phyloP scores from a whole-genome alignment of 768 basidiomycete species.

The Tulasnella sp. region DNA sequence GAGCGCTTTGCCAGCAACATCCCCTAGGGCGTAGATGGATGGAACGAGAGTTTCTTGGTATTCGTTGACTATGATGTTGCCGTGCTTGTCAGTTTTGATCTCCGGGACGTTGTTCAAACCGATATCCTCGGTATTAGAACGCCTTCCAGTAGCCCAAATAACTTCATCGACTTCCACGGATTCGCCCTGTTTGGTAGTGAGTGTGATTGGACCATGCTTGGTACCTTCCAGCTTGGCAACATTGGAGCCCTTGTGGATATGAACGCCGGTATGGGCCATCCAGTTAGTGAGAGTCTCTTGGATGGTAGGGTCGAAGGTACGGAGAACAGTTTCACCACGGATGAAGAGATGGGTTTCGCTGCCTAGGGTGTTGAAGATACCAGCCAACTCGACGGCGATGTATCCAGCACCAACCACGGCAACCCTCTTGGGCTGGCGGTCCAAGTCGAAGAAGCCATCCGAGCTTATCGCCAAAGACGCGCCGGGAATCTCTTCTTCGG shows the following conservation, averaged over 20 bases:
- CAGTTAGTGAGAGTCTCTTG: conserved; percentile 76
- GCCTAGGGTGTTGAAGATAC: conserved; percentile 82
- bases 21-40: conserved; percentile 73
- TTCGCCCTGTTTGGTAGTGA: conserved; percentile 65
- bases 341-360: conserved; percentile 88
- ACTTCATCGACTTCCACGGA: conserved; percentile 74
- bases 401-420: conserved; percentile 95
- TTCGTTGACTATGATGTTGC: conserved; percentile 83
- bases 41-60: conserved; percentile 71
- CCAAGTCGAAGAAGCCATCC: conserved; percentile 92
- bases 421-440: conserved; percentile 82
- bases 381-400: conserved; percentile 94
- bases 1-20: conserved; percentile 83
- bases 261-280: conserved; percentile 91
- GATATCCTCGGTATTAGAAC: conserved; percentile 62
- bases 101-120: conserved; percentile 60
- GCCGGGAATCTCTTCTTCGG: conserved; percentile 71
- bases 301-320: conserved; percentile 81
- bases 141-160: conserved; percentile 91
- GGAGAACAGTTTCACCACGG: conserved; percentile 75
- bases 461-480: conserved; percentile 83
- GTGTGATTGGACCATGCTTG: conserved; percentile 57
- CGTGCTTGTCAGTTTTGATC: conserved; percentile 60
- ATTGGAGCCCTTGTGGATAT: conserved; percentile 67
- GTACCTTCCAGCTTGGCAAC: conserved; percentile 65